Percentiles rank a stretch among this genome's conserved stretches.
Conservation (phyloP, 2,329 filamentous ascomycete species). For the Hypoxylon sp. region DNA sequence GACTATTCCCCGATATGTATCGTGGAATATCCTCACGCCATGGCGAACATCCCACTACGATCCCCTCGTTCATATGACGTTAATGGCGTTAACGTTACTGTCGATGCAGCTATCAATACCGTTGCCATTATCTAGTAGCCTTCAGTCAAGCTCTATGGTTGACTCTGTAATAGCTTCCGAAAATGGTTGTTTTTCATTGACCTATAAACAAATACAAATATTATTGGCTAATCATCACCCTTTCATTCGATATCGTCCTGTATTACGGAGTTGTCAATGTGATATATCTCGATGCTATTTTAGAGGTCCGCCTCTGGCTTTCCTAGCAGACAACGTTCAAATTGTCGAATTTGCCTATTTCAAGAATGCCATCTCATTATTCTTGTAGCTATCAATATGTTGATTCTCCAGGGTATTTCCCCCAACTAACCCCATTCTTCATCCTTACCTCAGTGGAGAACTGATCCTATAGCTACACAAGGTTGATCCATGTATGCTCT, state of each 20-base stretch:
- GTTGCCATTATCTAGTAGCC: too few species aligned
- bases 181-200: not conserved
- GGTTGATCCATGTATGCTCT: constrained; percentile 7
- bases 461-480: not conserved
- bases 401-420: constrained; percentile 8
- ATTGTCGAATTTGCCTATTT: not conserved
- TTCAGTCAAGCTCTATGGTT: too few species aligned
- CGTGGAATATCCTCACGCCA: constrained; percentile 19
- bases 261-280: constrained; percentile 20
- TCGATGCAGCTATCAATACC: constrained; percentile 1
- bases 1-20: constrained; percentile 13
- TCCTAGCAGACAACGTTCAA: not conserved
- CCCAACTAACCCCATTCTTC: constrained; percentile 1
- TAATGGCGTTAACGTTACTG: constrained; percentile 16
- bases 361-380: not conserved
- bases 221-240: not conserved
- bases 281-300: constrained; percentile 7
- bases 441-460: not conserved
- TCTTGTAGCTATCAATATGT: not conserved
- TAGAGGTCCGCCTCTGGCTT: too few species aligned
- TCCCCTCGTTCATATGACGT: constrained; percentile 26
- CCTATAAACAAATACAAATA: constrained; percentile 7
- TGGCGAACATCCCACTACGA: not conserved
- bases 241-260: not conserved
- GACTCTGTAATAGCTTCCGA: too few species aligned